These are phyloP conservation scores for Syzygium grande DNA, from an alignment of 345 rosid species.

Conservation along the genomic window DNA sequence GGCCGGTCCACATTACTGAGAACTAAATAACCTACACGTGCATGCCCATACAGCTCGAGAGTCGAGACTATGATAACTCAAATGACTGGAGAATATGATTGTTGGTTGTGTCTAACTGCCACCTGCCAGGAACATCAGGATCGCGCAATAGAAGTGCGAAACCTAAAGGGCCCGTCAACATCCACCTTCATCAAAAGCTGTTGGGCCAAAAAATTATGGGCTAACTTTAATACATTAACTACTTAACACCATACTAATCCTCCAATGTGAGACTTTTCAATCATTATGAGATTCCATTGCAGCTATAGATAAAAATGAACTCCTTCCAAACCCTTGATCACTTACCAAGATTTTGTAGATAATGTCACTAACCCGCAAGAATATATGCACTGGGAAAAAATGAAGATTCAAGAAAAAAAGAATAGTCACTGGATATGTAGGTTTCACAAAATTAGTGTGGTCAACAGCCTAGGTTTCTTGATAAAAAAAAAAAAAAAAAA, in stretches of 20 bases:
- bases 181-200: no score
- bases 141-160: no score
- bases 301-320: background rate
- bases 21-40: background rate
- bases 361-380: background rate
- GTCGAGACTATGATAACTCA: background rate
- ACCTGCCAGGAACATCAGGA: no score
- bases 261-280: background rate
- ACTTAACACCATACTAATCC: no score
- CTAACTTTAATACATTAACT: no score
- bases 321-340: background rate
- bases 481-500: no score
- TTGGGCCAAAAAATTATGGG: no score
- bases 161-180: no score
- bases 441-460: background rate
- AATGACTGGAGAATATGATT: background rate
- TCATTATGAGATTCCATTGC: background rate
- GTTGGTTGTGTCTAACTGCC: background rate
- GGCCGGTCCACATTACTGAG: background rate
- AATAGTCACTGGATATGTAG: background rate
- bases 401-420: background rate
- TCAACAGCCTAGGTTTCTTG: background rate
- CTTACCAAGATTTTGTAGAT: background rate
- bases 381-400: background rate
- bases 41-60: background rate